A percentile compares a stretch with the other conserved stretches of the same genome.
These are phyloP conservation scores for Oenanthe javanica DNA, from an alignment of 140 eudicot species.

Conservation along the genomic window DNA sequence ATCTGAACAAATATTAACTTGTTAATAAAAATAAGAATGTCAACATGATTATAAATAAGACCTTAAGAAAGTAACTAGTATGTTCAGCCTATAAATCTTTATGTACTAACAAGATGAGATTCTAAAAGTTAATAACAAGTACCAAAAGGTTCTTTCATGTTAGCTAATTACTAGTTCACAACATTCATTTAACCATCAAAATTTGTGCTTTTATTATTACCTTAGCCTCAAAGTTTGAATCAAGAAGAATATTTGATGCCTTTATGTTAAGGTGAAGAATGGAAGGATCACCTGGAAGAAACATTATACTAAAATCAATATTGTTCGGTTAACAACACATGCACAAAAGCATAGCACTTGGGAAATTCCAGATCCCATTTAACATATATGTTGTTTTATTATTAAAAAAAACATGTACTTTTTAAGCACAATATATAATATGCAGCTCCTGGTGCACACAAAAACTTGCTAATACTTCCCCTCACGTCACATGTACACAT, in stretches of 20 bases:
- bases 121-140: not conserved
- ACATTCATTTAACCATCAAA: not conserved
- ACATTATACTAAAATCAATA: not conserved
- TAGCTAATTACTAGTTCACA: not conserved
- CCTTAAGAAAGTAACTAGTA: not conserved
- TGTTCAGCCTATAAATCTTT: not conserved
- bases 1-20: slow-evolving; percentile 25
- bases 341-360: not conserved
- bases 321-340: not conserved
- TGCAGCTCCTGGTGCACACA: not conserved
- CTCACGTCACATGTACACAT: not conserved
- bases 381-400: not conserved
- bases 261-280: slow-evolving; percentile 31
- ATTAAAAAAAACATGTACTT: not conserved
- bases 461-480: not conserved
- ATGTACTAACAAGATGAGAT: not conserved
- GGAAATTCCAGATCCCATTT: not conserved
- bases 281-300: slow-evolving; percentile 23
- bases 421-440: not conserved
- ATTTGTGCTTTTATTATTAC: slow-evolving; percentile 1
- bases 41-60: not conserved
- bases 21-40: not conserved
- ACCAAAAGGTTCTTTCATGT: not conserved
- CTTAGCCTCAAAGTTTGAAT: slow-evolving; percentile 26
- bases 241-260: slow-evolving; percentile 33